These are phyloP conservation scores for Lactarius tabidus DNA, from an alignment of 768 basidiomycete species.

Conservation along the genomic window DNA sequence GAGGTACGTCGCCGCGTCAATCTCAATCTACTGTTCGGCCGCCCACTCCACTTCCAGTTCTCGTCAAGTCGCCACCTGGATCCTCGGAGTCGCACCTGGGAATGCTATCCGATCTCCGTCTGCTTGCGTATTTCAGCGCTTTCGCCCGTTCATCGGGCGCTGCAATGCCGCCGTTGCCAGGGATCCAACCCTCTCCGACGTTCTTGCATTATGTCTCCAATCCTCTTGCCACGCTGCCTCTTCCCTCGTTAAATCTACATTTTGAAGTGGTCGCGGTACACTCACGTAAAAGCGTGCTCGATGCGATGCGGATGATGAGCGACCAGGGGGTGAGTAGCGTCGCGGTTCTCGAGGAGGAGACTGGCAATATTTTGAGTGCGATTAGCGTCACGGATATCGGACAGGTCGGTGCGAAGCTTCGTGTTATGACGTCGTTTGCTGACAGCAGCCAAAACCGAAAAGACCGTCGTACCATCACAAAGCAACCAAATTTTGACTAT, in stretches of 20 bases:
- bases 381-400: constrained; percentile 83
- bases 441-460: not conserved
- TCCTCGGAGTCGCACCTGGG: constrained; percentile 52
- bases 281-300: constrained; percentile 59
- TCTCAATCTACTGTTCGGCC: not conserved
- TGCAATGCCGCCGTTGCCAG: constrained; percentile 6
- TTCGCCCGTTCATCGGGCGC: constrained; percentile 39
- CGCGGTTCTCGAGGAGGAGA: constrained; percentile 67
- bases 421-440: not conserved
- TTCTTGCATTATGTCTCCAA: constrained; percentile 47
- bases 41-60: constrained; percentile 36
- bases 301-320: constrained; percentile 84
- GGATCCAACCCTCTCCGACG: constrained; percentile 9
- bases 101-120: constrained; percentile 68
- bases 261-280: constrained; percentile 58
- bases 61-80: constrained; percentile 47
- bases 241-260: constrained; percentile 64
- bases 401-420: constrained; percentile 41
- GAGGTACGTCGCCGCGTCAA: constrained; percentile 43
- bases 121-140: constrained; percentile 64
- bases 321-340: constrained; percentile 81
- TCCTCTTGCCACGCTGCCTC: constrained; percentile 50
- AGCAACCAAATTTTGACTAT: constrained; percentile 72
- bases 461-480: constrained; percentile 78
- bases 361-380: constrained; percentile 60